Percentiles rank a stretch among this genome's conserved stretches.
Conservation (phyloP, 106 monocot genomes). For the Cymbidium sinense region DNA sequence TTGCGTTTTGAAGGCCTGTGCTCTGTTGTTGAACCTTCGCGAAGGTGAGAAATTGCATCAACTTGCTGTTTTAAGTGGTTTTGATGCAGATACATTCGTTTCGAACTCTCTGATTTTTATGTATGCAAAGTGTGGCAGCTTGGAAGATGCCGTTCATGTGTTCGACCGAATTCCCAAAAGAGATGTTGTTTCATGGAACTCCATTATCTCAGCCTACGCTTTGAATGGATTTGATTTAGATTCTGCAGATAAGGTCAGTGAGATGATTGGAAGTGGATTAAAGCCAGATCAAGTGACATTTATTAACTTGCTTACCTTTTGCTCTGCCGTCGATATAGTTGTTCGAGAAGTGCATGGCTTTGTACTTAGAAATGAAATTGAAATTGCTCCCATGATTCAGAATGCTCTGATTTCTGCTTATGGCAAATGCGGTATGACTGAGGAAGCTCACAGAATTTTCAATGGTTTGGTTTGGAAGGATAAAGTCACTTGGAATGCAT, state of each 20-base stretch:
- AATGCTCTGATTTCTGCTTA: constrained; percentile 57
- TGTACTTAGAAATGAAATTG: constrained; percentile 27
- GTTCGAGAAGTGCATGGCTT: constrained; percentile 41
- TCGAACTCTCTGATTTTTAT: constrained; percentile 42
- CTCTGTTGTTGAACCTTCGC: constrained; percentile 12
- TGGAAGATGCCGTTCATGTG: constrained; percentile 18
- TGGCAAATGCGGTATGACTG: constrained; percentile 30
- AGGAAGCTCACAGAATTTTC: constrained; percentile 27
- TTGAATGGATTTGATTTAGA: constrained; percentile 18
- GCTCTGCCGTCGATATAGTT: background rate
- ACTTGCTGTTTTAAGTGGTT: constrained; percentile 17
- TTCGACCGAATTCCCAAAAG: constrained; percentile 48
- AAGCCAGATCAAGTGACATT: constrained; percentile 41
- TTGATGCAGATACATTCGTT: constrained; percentile 38
- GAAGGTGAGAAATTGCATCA: constrained; percentile 33
- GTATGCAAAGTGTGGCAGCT: constrained; percentile 50
- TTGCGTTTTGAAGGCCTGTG: constrained; percentile 43
- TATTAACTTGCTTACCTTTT: constrained; percentile 14
- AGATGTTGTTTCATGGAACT: constrained; percentile 64
- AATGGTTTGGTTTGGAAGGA: constrained; percentile 19
- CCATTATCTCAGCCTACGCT: constrained; percentile 34
- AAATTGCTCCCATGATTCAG: background rate
- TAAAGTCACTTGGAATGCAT: constrained; percentile 53
- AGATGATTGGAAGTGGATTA: constrained; percentile 37
- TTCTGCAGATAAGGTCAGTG: constrained; percentile 13